Base-by-base conservation (phyloP, 345 rosid species). In the Brassica juncea region DNA sequence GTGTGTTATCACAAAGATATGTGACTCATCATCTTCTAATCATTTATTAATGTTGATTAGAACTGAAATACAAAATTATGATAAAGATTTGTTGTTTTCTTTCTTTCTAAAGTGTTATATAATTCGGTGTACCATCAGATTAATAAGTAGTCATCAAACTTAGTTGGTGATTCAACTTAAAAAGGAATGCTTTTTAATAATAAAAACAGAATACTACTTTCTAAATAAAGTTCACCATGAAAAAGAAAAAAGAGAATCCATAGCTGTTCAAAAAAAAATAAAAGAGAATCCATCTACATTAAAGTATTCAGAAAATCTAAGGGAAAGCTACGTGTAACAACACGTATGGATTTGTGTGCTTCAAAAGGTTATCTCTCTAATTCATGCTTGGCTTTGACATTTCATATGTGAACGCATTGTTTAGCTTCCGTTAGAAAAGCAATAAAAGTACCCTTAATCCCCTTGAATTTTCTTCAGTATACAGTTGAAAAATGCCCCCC, bases 261-360 rank as follows among this genome's bases (percentile, higher is more conserved):
- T 19, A 19, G 19, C 0, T 19, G 19, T 19, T 19, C 19, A 19
- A 19, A 19, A 19, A 19, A 19, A 19, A 19, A 49, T 34, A 69
- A 2, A 25, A 15, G 32, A 31, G 55, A 49, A 52, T 15, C 8
- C 44, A 25, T 49, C 23, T 34, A 12, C 49, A 34, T 65, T 8
- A 37, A 66, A 66, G 52, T 35, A 14, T 15, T 10, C 16, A n/a
- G 28, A 61, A 74, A 47, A 70, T 77, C 80, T 49, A 15, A 1
- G 5, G 28, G 81, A 77, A 70, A 77, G 71, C 66, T 8, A 54
- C 54, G 66, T 44, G 14, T 70, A 77, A 25, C 80, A n/a, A n/a
- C 70, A 32, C 10, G 28, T 3, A 1, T 62, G 52, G 25, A 32
- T 77, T 49, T 19, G 19, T 62, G 0, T 8, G 27, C 55, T 31